Conservation (phyloP, 176 grass and related monocot species). For the Aechmea fasciata region DNA sequence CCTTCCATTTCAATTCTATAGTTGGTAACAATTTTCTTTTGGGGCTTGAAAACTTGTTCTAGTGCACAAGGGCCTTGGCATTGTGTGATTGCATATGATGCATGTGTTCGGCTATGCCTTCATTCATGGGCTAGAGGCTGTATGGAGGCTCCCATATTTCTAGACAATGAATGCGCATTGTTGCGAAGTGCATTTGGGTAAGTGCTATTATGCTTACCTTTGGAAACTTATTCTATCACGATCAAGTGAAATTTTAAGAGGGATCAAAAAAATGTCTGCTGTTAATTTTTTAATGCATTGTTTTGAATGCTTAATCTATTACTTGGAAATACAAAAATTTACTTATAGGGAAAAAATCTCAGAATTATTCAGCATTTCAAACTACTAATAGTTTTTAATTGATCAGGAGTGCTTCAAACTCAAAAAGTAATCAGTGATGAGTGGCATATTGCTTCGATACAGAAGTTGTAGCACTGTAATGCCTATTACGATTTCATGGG, state of each 20-base stretch:
- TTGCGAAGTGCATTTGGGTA: slow-evolving; percentile 87
- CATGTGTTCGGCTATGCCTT: slow-evolving; percentile 87
- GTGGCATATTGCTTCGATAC: too few species aligned
- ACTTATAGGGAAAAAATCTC: too few species aligned
- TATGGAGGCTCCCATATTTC: slow-evolving; percentile 90
- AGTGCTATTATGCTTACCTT: slow-evolving; percentile 8
- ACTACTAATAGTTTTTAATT: too few species aligned
- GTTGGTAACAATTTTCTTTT: slow-evolving; percentile 21
- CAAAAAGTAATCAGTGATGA: too few species aligned
- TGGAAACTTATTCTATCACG: background rate
- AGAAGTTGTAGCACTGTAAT: too few species aligned
- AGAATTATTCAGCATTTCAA: too few species aligned
- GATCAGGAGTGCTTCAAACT: too few species aligned
- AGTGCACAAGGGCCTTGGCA: slow-evolving; percentile 95
- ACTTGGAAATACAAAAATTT: too few species aligned
- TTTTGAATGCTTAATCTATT: background rate
- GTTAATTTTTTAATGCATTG: background rate
- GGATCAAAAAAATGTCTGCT: background rate
- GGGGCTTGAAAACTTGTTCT: slow-evolving; percentile 23
- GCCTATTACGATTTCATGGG: too few species aligned
- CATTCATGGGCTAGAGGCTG: slow-evolving; percentile 96
- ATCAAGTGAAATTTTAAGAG: background rate
- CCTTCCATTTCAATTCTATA: slow-evolving; percentile 2
- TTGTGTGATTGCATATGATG: slow-evolving; percentile 97
- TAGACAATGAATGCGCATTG: slow-evolving; percentile 84